Evolutionary conservation across 2,329 filamentous ascomycete species (phyloP).

Genomic region (Exophiala aquamarina): DNA sequence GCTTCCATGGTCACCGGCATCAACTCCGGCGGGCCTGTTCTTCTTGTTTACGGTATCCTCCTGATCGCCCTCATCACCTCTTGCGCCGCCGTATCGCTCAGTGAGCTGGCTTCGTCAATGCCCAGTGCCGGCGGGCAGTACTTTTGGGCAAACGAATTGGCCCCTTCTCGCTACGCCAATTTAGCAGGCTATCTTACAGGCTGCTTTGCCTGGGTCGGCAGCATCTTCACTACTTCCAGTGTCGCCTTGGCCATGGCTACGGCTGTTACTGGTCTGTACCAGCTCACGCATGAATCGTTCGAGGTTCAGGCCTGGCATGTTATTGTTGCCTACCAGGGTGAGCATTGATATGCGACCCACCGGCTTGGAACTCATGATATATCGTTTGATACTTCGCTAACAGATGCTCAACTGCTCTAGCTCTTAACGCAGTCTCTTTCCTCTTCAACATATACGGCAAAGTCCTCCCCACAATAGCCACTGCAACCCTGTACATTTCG

Average conservation of each 20-base stretch:
- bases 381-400: conserved; percentile 1
- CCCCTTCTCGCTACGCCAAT: background rate
- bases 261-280: conserved; percentile 53
- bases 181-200: conserved; percentile 1
- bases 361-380: too few species aligned
- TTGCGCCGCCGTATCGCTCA: conserved; percentile 34
- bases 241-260: conserved; percentile 51
- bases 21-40: conserved; percentile 3
- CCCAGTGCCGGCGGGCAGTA: conserved; percentile 55
- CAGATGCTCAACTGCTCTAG: conserved; percentile 27
- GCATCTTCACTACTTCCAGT: conserved; percentile 26
- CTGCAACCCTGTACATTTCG: conserved; percentile 46
- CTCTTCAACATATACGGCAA: conserved; percentile 49
- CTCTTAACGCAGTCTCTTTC: conserved; percentile 50
- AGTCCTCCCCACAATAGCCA: conserved; percentile 40
- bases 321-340: background rate
- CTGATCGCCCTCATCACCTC: background rate
- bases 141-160: conserved; percentile 24
- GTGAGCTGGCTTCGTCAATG: conserved; percentile 51
- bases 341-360: too few species aligned
- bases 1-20: conserved; percentile 5
- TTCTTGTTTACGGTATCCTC: background rate
- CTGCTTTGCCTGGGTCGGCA: background rate
- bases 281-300: conserved; percentile 54
- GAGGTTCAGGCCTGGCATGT: conserved; percentile 33